These are phyloP conservation scores for Neurospora intermedia DNA, from an alignment of 495 filamentous ascomycete genomes.

Conservation along the genomic window DNA sequence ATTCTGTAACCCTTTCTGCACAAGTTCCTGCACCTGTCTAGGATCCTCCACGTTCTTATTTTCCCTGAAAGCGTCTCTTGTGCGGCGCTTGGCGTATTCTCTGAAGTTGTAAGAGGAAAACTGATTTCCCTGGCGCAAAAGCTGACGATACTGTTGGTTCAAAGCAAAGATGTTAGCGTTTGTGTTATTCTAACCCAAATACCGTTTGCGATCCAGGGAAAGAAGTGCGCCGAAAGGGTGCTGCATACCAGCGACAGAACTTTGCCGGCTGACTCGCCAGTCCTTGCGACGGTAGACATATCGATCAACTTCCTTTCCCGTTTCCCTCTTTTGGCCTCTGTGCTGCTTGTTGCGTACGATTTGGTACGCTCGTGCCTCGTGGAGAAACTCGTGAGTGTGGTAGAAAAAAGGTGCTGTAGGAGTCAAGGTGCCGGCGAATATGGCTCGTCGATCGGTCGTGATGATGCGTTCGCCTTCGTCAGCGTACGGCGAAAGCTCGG, in stretches of 20 bases:
- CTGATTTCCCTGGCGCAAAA: slow-evolving; percentile 75
- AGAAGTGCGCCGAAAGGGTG: not conserved
- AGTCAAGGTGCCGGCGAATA: not conserved
- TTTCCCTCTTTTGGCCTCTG: not conserved
- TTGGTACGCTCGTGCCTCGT: not conserved
- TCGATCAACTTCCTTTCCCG: slow-evolving; percentile 2
- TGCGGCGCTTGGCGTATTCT: slow-evolving; percentile 86
- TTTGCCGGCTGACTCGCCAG: slow-evolving; percentile 57
- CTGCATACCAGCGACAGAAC: slow-evolving; percentile 57
- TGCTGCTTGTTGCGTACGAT: not conserved
- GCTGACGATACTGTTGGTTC: slow-evolving; percentile 66
- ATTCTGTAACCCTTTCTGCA: slow-evolving; percentile 80
- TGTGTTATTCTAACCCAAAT: not conserved
- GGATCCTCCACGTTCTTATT: slow-evolving; percentile 56
- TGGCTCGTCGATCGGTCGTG: not conserved
- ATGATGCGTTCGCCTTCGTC: not conserved
- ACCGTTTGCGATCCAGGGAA: not conserved
- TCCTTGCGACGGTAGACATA: slow-evolving; percentile 38
- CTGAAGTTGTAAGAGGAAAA: slow-evolving; percentile 96
- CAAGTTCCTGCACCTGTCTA: slow-evolving; percentile 70
- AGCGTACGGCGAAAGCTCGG: not conserved
- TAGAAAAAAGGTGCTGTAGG: not conserved
- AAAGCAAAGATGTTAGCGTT: not conserved
- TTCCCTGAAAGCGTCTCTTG: slow-evolving; percentile 79
- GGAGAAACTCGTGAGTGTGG: not conserved